Conservation (phyloP, 2,329 filamentous ascomycete genomes). For the Neofusicoccum sp. region DNA sequence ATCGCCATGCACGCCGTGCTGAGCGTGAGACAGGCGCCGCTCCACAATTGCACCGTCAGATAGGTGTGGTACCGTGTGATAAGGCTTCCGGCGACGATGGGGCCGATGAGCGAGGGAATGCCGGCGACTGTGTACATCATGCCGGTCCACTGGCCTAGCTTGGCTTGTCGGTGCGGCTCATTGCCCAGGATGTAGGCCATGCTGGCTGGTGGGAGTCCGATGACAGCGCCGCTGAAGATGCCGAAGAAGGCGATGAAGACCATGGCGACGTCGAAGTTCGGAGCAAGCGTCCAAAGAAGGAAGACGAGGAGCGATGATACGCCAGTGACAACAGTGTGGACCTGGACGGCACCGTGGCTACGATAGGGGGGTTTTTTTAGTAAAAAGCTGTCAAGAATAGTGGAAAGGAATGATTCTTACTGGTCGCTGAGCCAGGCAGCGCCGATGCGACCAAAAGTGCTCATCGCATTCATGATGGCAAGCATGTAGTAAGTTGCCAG, state of each 20-base stretch:
- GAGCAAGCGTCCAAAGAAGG: conserved; percentile 44
- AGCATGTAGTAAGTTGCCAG: conserved; percentile 51
- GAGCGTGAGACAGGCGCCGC: conserved; percentile 42
- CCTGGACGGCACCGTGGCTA: conserved; percentile 43
- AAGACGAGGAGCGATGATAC: conserved; percentile 44
- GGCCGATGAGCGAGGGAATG: conserved; percentile 46
- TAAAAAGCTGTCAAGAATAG: background rate
- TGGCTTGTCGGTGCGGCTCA: conserved; percentile 31
- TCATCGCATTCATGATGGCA: conserved; percentile 51
- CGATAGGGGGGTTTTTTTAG: background rate
- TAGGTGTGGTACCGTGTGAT: conserved; percentile 42
- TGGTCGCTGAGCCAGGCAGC: conserved; percentile 47
- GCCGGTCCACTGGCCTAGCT: conserved; percentile 52
- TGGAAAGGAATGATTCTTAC: conserved; percentile 17
- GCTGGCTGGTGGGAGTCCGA: conserved; percentile 50
- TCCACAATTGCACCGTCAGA: conserved; percentile 49
- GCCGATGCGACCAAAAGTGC: conserved; percentile 46
- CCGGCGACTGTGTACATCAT: conserved; percentile 53
- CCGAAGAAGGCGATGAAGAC: conserved; percentile 51
- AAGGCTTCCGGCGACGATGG: conserved; percentile 48
- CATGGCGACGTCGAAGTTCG: conserved; percentile 39
- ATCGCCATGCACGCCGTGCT: conserved; percentile 43
- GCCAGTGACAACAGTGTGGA: conserved; percentile 45
- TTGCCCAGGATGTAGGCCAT: conserved; percentile 48
- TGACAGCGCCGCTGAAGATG: conserved; percentile 48